Conservation (phyloP, 148 eudicot genomes). For the Rhododendron ferrugineum region DNA sequence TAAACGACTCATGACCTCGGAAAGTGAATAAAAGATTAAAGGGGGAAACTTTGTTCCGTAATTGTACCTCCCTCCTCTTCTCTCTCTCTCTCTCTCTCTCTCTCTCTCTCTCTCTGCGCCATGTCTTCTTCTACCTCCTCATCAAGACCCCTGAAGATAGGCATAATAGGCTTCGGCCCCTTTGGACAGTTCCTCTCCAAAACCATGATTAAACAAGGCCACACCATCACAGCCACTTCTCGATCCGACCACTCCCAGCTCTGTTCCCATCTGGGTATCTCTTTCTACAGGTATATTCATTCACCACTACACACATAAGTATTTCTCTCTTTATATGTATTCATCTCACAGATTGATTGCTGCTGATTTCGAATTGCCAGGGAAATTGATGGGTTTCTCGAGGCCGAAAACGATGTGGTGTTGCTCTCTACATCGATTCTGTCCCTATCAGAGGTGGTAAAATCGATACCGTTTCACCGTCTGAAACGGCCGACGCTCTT, state of each 20-base stretch:
- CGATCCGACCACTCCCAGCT: conserved; percentile 44
- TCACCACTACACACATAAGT: not conserved
- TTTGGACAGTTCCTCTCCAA: conserved; percentile 55
- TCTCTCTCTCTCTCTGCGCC: conserved; percentile 1
- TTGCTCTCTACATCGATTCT: conserved; percentile 43
- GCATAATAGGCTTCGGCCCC: conserved; percentile 50
- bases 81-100: not conserved
- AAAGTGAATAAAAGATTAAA: too few species aligned
- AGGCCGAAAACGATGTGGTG: conserved; percentile 37
- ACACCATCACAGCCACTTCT: conserved; percentile 45
- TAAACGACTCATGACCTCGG: not conserved
- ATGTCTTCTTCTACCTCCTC: conserved; percentile 24
- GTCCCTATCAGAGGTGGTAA: conserved; percentile 39
- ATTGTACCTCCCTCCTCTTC: too few species aligned
- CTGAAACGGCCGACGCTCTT: conserved; percentile 37
- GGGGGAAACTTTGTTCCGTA: too few species aligned
- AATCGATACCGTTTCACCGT: conserved; percentile 32
- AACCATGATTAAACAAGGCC: conserved; percentile 53
- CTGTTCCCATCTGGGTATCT: conserved; percentile 34
- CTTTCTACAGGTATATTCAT: conserved; percentile 38
- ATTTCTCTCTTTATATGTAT: not conserved
- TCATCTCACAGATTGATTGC: not conserved
- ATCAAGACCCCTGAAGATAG: conserved; percentile 29
- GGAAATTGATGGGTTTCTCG: conserved; percentile 32
- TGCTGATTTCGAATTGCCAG: conserved; percentile 15